Evolutionary conservation across 1,284 basidiomycete genomes (phyloP), one percentile per base, ranked within the genome.

Genomic region (Xanthoconium separans): DNA sequence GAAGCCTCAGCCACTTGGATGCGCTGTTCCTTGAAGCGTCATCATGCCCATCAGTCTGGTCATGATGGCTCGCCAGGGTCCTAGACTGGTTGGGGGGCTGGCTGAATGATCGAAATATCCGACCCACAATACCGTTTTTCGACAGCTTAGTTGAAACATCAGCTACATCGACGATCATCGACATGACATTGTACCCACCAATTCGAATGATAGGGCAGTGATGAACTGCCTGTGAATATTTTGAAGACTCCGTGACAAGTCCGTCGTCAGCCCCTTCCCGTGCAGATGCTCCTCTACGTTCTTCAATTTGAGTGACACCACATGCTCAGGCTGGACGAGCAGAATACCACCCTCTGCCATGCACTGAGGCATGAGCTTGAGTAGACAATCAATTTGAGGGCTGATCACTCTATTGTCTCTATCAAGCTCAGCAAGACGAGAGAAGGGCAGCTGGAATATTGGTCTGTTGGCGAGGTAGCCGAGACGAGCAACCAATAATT

Each of bases 401-500:
- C 0, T 7, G 10, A 6, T 22, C 1, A 20, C 7, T 4, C 6
- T 1, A 4, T 15, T 15, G 6, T 1, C 0, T 2, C 15, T 2
- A 6, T 20, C 12, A 11, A 11, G 15, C 2, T 34, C 24, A 1
- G 13, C 11, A 4, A 31, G 4, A 12, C 80, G 74, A 4, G 75
- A 77, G 55, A 82, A 80, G 1, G 81, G 81, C 0, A 81, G 45
- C 54, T 74, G 73, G 47, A 75, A 81, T 1, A 83, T 62, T 0
- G 74, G 76, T 16, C 78, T 70, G 55, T 80, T 74, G 0, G 65
- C 57, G 6, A 82, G 69, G n/a, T 77, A 75, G n/a, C 70, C 63
- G 9, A 83, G 58, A 4, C 77, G 72, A 24, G 71, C 65, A 7
- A 72, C 71, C 3, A 82, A 70, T 3, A 79, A 56, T 12, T 76